phyloP scores from a whole-genome alignment of 2,329 filamentous ascomycete species.

The Microsporum canis region DNA sequence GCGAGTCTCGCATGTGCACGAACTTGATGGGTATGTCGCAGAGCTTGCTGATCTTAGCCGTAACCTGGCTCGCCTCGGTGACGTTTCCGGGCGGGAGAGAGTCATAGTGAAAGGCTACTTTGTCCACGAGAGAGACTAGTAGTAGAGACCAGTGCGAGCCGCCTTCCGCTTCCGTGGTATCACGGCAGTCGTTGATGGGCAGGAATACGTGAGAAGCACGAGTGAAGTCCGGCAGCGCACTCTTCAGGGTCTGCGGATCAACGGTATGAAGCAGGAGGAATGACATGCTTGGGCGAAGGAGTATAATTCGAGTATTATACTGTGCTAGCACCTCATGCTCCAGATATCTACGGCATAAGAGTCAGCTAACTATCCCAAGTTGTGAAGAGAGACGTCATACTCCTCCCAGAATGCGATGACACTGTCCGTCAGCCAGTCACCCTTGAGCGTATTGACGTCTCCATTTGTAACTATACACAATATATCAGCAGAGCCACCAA shows the following conservation, averaged over 20 bases:
- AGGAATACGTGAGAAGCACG: slow-evolving; percentile 86
- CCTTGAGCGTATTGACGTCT: slow-evolving; percentile 75
- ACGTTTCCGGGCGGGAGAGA: slow-evolving; percentile 67
- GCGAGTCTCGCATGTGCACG: slow-evolving; percentile 70
- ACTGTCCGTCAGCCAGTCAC: slow-evolving; percentile 96
- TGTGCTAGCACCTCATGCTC: slow-evolving; percentile 75
- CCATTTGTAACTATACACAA: slow-evolving; percentile 62
- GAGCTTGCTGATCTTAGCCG: slow-evolving; percentile 57
- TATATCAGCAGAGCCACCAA: neutral
- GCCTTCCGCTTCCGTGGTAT: slow-evolving; percentile 67
- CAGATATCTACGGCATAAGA: slow-evolving; percentile 48
- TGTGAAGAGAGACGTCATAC: slow-evolving; percentile 36
- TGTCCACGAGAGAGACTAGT: slow-evolving; percentile 76
- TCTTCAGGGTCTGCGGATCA: slow-evolving; percentile 46
- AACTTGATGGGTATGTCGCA: slow-evolving; percentile 58
- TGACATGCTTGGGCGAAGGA: slow-evolving; percentile 85
- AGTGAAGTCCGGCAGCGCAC: slow-evolving; percentile 69
- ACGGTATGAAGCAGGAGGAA: slow-evolving; percentile 73
- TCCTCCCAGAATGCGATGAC: slow-evolving; percentile 96
- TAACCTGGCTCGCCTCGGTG: slow-evolving; percentile 57
- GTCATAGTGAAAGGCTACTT: slow-evolving; percentile 94
- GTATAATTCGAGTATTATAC: slow-evolving; percentile 75
- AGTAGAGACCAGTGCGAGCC: slow-evolving; percentile 93
- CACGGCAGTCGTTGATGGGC: slow-evolving; percentile 80
- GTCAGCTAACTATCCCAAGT: slow-evolving; percentile 3